A percentile compares a stretch with the other conserved stretches of the same genome.
phyloP scores from a whole-genome alignment of 768 basidiomycete species.

The Sistotremastrum suecicum region DNA sequence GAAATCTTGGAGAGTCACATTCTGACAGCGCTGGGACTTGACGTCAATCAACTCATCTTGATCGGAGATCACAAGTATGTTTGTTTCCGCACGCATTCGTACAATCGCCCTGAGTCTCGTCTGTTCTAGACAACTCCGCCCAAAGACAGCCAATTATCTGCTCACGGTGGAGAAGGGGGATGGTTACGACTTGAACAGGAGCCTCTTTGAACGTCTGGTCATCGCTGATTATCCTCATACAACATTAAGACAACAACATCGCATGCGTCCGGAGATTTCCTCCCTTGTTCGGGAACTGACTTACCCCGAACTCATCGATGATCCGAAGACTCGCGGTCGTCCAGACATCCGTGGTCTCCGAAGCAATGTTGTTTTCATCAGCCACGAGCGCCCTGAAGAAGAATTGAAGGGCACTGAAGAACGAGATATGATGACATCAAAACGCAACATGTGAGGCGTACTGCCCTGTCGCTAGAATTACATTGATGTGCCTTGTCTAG shows the following conservation, averaged over 20 bases:
- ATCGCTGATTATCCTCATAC: conserved; percentile 46
- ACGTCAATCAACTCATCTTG: conserved; percentile 40
- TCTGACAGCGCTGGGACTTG: conserved; percentile 35
- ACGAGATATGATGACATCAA: conserved; percentile 34
- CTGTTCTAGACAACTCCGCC: conserved; percentile 63
- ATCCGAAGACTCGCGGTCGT: conserved; percentile 31
- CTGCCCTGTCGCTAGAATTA: not conserved
- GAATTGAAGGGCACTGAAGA: conserved; percentile 34
- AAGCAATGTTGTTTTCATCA: conserved; percentile 46
- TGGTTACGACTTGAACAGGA: conserved; percentile 52
- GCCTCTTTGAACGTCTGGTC: conserved; percentile 57
- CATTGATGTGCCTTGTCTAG: not conserved
- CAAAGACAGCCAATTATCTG: conserved; percentile 52
- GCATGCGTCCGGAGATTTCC: conserved; percentile 67
- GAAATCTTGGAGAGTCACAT: conserved; percentile 60
- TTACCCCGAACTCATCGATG: conserved; percentile 50
- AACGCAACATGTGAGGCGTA: conserved; percentile 32
- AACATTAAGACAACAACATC: conserved; percentile 43
- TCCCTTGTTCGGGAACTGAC: conserved; percentile 44
- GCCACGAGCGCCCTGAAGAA: conserved; percentile 43
- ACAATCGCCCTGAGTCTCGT: no score
- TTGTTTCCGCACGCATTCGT: no score
- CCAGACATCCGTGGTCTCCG: conserved; percentile 39
- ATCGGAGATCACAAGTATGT: conserved; percentile 64
- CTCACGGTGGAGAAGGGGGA: conserved; percentile 56